Evolutionary conservation across 202 grass and related monocot species (phyloP).

Genomic region (Carex sylvatica): DNA sequence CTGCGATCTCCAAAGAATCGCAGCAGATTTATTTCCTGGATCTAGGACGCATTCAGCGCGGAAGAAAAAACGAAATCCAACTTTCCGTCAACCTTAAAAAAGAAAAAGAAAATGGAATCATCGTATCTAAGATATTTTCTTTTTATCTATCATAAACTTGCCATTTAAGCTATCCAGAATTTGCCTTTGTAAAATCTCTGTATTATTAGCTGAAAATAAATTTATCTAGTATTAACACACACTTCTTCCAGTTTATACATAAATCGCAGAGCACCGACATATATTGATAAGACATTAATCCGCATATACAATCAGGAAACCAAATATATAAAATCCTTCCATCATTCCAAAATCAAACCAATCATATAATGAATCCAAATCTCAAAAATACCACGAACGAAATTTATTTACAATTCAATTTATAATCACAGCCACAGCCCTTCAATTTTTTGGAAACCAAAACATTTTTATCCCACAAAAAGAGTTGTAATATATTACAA

Average conservation of each 20-base stretch:
- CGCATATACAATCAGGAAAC: not conserved
- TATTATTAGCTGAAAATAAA: not conserved
- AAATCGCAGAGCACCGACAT: not conserved
- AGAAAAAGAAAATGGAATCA: too few relatives aligned
- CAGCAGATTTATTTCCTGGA: too few relatives aligned
- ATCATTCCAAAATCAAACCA: not conserved
- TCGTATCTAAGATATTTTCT: too few relatives aligned
- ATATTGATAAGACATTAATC: not conserved
- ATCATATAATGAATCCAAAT: not conserved
- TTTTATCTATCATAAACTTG: not conserved
- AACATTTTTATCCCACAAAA: not conserved
- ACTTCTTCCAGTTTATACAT: not conserved
- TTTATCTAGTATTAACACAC: not conserved
- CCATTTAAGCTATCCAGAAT: not conserved
- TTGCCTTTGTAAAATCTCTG: not conserved
- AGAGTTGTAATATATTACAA: not conserved
- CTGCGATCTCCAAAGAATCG: too few relatives aligned
- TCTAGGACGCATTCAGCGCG: not conserved
- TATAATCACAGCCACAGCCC: not conserved
- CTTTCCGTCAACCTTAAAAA: too few relatives aligned
- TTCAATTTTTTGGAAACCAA: not conserved
- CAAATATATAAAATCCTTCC: not conserved
- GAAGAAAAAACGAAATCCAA: not conserved
- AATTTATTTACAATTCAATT: not conserved
- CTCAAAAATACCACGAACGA: constrained; percentile 6